Percentiles rank a stretch among this genome's conserved stretches.
These are phyloP conservation scores for Erodium texanum DNA, from an alignment of 441 rosid species.

Conservation along the genomic window DNA sequence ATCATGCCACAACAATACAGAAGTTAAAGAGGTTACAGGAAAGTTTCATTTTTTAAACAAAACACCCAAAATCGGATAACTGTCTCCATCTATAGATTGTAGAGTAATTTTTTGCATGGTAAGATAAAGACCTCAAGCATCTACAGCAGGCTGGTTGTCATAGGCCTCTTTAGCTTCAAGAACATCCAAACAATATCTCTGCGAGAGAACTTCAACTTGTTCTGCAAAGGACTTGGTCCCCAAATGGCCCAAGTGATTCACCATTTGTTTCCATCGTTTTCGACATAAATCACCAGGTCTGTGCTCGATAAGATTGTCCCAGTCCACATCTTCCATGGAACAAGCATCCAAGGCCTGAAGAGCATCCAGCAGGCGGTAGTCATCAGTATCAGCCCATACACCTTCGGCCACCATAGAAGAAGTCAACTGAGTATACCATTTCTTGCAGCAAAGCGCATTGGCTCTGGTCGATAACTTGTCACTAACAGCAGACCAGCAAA, in stretches of 20 bases:
- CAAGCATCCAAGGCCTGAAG: slow-evolving; percentile 57
- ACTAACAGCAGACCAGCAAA: slow-evolving; percentile 64
- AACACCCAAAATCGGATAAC: too few species aligned
- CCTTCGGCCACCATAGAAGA: slow-evolving; percentile 69
- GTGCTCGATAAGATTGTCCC: slow-evolving; percentile 63
- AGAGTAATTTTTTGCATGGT: too few species aligned
- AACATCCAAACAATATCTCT: not conserved
- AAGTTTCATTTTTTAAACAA: too few species aligned
- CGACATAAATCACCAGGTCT: slow-evolving; percentile 54
- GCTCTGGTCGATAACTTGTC: slow-evolving; percentile 37
- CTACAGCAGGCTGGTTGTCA: not conserved
- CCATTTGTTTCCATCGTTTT: slow-evolving; percentile 70
- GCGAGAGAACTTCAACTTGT: not conserved
- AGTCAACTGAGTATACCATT: slow-evolving; percentile 57
- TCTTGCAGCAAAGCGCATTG: slow-evolving; percentile 33
- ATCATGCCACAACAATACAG: too few species aligned
- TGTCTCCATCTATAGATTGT: too few species aligned
- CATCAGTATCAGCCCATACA: slow-evolving; percentile 65
- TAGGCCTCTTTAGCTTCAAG: slow-evolving; percentile 2
- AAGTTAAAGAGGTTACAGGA: too few species aligned
- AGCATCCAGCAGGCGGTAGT: slow-evolving; percentile 46
- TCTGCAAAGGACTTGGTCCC: not conserved
- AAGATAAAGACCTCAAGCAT: not conserved
- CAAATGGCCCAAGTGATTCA: slow-evolving; percentile 21
- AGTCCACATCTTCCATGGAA: slow-evolving; percentile 46